Conservation (phyloP, 192 early-diverging fungal genomes). For the Linnemannia hyalina region DNA sequence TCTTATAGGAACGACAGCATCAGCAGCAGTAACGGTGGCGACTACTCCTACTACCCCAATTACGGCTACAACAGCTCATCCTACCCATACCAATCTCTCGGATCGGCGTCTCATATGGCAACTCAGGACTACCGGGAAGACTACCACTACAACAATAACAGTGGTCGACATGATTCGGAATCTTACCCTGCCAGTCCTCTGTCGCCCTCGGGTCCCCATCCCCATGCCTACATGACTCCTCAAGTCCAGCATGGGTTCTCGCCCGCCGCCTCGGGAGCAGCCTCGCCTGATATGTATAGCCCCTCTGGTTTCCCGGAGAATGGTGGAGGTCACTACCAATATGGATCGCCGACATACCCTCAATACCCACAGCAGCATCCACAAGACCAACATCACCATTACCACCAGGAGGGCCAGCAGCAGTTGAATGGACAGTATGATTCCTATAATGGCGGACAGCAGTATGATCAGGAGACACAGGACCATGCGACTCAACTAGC, state of each 20-base stretch:
- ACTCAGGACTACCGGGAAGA: constrained; percentile 13
- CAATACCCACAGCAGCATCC: constrained; percentile 45
- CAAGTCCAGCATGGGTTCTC: constrained; percentile 50
- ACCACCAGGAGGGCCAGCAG: constrained; percentile 7
- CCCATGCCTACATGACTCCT: constrained; percentile 26
- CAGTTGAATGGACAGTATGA: constrained; percentile 13
- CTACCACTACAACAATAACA: constrained; percentile 20
- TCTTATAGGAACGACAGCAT: constrained; percentile 52
- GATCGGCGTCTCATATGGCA: constrained; percentile 48
- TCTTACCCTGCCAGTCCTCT: constrained; percentile 48
- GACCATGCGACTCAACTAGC: constrained; percentile 52
- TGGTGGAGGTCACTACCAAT: constrained; percentile 31
- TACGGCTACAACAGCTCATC: constrained; percentile 37
- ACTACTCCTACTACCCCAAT: constrained; percentile 42
- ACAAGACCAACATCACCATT: constrained; percentile 12
- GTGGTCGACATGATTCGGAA: constrained; percentile 31
- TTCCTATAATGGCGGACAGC: constrained; percentile 13
- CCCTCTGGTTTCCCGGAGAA: constrained; percentile 29
- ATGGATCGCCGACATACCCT: constrained; percentile 30
- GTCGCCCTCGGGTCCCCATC: constrained; percentile 19
- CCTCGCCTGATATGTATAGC: constrained; percentile 49
- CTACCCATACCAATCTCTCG: constrained; percentile 48
- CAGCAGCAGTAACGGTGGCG: constrained; percentile 41
- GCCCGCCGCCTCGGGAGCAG: constrained; percentile 20
- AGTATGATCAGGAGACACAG: constrained; percentile 21